phyloP scores from a whole-genome alignment of 164 flowering plant genomes.

The Vitis rupestris region DNA sequence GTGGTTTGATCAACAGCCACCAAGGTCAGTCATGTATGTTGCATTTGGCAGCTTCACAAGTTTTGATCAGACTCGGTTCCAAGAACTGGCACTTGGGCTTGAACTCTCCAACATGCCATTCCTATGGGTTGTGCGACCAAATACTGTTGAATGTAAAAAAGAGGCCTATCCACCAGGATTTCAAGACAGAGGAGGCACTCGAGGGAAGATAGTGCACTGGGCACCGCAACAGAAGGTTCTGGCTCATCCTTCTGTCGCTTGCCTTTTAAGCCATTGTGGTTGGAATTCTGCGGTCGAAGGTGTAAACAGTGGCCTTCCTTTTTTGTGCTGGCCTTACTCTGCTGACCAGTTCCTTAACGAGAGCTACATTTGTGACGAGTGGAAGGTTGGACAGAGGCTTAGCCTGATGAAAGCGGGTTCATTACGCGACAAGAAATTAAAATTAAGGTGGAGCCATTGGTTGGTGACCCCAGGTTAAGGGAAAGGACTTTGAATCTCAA shows the following conservation, averaged over 20 bases:
- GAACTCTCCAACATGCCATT: slow-evolving; percentile 39
- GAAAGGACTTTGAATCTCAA: slow-evolving; percentile 28
- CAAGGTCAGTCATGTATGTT: slow-evolving; percentile 43
- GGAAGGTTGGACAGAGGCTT: slow-evolving; percentile 46
- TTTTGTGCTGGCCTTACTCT: slow-evolving; percentile 59
- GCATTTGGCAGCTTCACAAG: slow-evolving; percentile 49
- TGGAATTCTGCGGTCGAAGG: slow-evolving; percentile 66
- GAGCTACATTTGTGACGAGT: slow-evolving; percentile 41
- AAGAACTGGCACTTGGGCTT: slow-evolving; percentile 52
- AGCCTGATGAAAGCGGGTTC: slow-evolving; percentile 26
- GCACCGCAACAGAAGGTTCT: slow-evolving; percentile 55
- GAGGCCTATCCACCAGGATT: slow-evolving; percentile 34
- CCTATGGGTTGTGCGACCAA: slow-evolving; percentile 55
- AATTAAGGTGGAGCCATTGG: slow-evolving; percentile 27
- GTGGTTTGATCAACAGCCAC: slow-evolving; percentile 42
- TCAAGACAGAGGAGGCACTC: slow-evolving; percentile 21
- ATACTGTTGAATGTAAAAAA: slow-evolving; percentile 9
- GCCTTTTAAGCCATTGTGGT: slow-evolving; percentile 63
- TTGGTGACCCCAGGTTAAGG: slow-evolving; percentile 21
- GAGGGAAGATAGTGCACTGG: slow-evolving; percentile 50
- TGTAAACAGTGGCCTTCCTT: slow-evolving; percentile 43
- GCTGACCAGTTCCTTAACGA: slow-evolving; percentile 46
- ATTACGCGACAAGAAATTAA: slow-evolving; percentile 27
- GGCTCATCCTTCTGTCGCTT: slow-evolving; percentile 49
- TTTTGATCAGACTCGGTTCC: slow-evolving; percentile 30